Percentiles rank a stretch among this genome's conserved stretches.
phyloP scores from a whole-genome alignment of 2,329 filamentous ascomycete species.

The Cladosporium cucumerinum region DNA sequence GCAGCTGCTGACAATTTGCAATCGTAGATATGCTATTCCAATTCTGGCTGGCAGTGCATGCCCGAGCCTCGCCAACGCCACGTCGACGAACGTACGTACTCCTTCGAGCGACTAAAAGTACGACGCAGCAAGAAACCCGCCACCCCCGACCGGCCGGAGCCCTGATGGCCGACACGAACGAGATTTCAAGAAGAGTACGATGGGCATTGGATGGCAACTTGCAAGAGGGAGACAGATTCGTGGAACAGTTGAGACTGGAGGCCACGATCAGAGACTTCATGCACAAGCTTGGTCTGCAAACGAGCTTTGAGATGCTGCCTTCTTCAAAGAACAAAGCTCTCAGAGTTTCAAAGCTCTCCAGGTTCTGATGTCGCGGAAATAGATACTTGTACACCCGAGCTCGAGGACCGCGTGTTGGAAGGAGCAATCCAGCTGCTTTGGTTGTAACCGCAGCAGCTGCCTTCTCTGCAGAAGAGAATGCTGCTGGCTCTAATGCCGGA shows the following conservation, averaged over 20 bases:
- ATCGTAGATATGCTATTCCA: background rate
- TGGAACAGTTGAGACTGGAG: background rate
- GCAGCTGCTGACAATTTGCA: background rate
- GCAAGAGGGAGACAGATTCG: background rate
- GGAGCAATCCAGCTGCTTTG: background rate
- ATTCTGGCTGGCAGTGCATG: background rate
- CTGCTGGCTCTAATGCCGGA: no score
- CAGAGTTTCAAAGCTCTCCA: background rate
- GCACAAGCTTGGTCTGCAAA: background rate
- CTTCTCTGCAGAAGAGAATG: no score
- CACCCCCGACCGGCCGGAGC: background rate
- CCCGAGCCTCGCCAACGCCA: background rate
- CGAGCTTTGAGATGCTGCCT: background rate
- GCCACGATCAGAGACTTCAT: background rate
- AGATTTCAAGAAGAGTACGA: background rate
- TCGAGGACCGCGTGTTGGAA: background rate
- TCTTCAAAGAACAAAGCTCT: background rate
- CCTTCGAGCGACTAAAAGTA: background rate
- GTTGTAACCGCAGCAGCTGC: background rate
- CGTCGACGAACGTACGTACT: background rate
- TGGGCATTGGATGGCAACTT: background rate
- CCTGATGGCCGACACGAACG: background rate
- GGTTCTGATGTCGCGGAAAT: background rate
- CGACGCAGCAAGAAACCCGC: background rate
- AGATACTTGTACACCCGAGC: background rate